Conservation (phyloP, 805 yeast species). For the Lachancea waltii region DNA sequence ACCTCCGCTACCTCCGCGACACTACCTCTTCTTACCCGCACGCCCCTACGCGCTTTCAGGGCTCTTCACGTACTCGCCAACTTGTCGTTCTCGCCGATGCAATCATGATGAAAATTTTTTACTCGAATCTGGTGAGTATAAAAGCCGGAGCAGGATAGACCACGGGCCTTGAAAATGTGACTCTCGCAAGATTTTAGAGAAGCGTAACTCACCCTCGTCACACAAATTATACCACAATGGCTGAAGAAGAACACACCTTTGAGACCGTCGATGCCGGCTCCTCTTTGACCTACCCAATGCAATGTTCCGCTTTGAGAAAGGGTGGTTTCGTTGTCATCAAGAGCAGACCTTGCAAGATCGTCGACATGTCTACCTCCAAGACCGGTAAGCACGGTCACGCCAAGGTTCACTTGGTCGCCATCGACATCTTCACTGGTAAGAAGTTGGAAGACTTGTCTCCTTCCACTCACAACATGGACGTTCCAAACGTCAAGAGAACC, state of each 20-base stretch:
- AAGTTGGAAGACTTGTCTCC: slow-evolving; percentile 99
- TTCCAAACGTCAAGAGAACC: slow-evolving; percentile 92
- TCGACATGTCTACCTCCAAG: slow-evolving; percentile 99
- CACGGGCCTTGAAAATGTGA: neutral
- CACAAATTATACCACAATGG: slow-evolving; percentile 20
- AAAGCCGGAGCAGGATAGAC: neutral
- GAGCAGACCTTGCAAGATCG: slow-evolving; percentile 99
- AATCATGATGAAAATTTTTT: neutral
- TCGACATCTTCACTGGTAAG: slow-evolving; percentile 98
- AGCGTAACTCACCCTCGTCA: neutral
- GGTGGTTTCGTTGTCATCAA: slow-evolving; percentile 98
- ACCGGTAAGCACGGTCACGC: slow-evolving; percentile 99
- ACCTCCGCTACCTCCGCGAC: neutral
- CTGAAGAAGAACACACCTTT: slow-evolving; percentile 71
- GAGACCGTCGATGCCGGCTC: slow-evolving; percentile 99
- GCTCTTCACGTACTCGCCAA: neutral
- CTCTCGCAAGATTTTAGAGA: neutral
- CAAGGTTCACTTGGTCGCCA: slow-evolving; percentile 98
- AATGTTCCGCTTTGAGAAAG: slow-evolving; percentile 99
- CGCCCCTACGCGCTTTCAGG: neutral
- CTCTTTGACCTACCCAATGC: slow-evolving; percentile 96
- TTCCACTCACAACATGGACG: slow-evolving; percentile 99
- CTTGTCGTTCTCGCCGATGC: neutral
- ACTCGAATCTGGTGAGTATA: neutral
- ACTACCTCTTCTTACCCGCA: neutral